Evolutionary conservation across 2,329 filamentous ascomycete genomes (phyloP).

Genomic region (Knoxdaviesia proteae): DNA sequence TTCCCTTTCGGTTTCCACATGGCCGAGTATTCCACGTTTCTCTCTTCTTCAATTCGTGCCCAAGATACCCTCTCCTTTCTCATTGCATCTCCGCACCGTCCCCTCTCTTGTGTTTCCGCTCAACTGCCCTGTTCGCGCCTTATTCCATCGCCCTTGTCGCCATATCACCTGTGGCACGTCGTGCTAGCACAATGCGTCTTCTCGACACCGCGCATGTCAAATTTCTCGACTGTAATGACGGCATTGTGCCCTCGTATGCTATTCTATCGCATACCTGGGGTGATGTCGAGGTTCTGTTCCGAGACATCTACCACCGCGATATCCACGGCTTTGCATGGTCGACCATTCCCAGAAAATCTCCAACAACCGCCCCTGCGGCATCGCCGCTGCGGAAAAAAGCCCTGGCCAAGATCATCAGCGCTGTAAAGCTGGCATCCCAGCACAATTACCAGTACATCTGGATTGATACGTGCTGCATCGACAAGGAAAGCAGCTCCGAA

Average conservation of each 20-base stretch:
- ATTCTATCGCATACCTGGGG: constrained; percentile 13
- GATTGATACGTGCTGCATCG: constrained; percentile 13
- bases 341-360: no score
- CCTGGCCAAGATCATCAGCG: constrained; percentile 1
- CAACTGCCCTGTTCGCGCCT: not conserved
- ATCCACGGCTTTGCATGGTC: no score
- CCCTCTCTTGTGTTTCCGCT: not conserved
- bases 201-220: constrained; percentile 3
- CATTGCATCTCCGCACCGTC: not conserved
- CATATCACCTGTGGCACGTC: no score
- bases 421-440: not conserved
- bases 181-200: constrained; percentile 4
- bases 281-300: constrained; percentile 8
- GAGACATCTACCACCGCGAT: constrained; percentile 6
- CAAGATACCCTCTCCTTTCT: not conserved
- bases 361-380: no score
- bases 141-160: no score
- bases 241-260: constrained; percentile 8
- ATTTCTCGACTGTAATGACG: constrained; percentile 1
- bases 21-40: not conserved
- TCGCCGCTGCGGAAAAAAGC: not conserved
- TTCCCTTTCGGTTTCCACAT: not conserved
- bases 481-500: constrained; percentile 10
- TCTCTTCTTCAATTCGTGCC: not conserved
- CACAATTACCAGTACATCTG: constrained; percentile 7